Conservation (phyloP, 2,329 filamentous ascomycete species). For the Daldinia sp. region DNA sequence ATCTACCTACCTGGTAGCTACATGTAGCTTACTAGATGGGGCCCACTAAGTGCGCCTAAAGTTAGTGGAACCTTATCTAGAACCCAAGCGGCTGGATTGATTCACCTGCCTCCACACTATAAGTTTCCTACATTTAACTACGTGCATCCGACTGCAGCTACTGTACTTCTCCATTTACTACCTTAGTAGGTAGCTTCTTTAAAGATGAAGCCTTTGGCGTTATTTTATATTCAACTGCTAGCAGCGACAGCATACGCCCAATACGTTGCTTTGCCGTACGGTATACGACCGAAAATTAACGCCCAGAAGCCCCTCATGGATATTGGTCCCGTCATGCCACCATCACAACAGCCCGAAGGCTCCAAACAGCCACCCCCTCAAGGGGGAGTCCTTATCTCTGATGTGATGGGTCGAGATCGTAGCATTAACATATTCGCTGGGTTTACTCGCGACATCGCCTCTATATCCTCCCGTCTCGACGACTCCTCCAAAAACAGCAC, state of each 20-base stretch:
- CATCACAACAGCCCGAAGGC: slow-evolving; percentile 37
- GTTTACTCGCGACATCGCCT: slow-evolving; percentile 79
- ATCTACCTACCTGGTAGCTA: too few relatives aligned
- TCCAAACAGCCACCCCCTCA: slow-evolving; percentile 47
- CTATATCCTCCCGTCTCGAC: slow-evolving; percentile 76
- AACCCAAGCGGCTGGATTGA: slow-evolving; percentile 11
- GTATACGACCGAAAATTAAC: slow-evolving; percentile 40
- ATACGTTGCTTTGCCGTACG: slow-evolving; percentile 41
- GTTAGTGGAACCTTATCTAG: slow-evolving; percentile 19
- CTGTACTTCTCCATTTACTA: background rate
- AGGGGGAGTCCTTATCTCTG: slow-evolving; percentile 77
- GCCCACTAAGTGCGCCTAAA: slow-evolving; percentile 23
- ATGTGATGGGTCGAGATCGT: slow-evolving; percentile 84
- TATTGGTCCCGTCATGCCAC: slow-evolving; percentile 43
- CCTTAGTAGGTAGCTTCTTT: background rate
- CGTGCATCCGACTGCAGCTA: background rate
- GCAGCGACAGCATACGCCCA: slow-evolving; percentile 40
- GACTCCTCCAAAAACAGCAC: slow-evolving; percentile 78
- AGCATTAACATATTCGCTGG: slow-evolving; percentile 87
- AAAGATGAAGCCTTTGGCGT: slow-evolving; percentile 43
- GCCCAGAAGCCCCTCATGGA: slow-evolving; percentile 53
- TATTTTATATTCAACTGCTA: slow-evolving; percentile 38
- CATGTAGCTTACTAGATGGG: too few relatives aligned
- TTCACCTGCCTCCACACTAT: slow-evolving; percentile 16
- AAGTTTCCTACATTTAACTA: background rate